These are phyloP conservation scores for Mercurialis annua DNA, from an alignment of 345 rosid species.

Conservation along the genomic window DNA sequence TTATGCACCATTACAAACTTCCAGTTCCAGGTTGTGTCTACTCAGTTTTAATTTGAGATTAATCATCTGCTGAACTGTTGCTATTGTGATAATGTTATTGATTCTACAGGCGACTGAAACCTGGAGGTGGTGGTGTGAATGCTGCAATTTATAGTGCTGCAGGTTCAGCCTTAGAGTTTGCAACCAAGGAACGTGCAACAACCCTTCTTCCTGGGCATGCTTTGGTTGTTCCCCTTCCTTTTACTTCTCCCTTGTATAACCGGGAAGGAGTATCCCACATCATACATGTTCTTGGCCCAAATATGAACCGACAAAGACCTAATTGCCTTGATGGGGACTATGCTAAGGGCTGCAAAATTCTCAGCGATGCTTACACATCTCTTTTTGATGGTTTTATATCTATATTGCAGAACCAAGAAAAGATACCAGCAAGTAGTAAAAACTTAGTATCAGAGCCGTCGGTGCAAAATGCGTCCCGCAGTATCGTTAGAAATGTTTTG, in stretches of 20 bases:
- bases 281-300: slow-evolving; percentile 97
- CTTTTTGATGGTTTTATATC: slow-evolving; percentile 77
- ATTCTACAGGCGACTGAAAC: slow-evolving; percentile 71
- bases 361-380: slow-evolving; percentile 61
- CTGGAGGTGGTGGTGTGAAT: slow-evolving; percentile 97
- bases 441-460: slow-evolving; percentile 18
- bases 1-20: neutral
- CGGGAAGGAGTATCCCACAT: slow-evolving; percentile 82
- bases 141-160: slow-evolving; percentile 82
- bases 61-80: neutral
- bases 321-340: slow-evolving; percentile 68
- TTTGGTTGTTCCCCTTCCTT: slow-evolving; percentile 77
- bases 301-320: slow-evolving; percentile 89
- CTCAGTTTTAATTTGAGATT: neutral
- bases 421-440: slow-evolving; percentile 27
- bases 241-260: slow-evolving; percentile 58
- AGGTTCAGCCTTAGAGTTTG: slow-evolving; percentile 62
- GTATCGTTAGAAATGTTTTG: slow-evolving; percentile 15
- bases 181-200: slow-evolving; percentile 55
- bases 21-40: neutral
- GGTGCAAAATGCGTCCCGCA: slow-evolving; percentile 20
- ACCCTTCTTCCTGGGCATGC: slow-evolving; percentile 72
- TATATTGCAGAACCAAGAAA: slow-evolving; percentile 35
- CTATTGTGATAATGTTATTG: slow-evolving; percentile 3
- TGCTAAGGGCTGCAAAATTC: slow-evolving; percentile 67